Conservation (phyloP, 345 rosid genomes). For the Crucihimalaya himalaica region DNA sequence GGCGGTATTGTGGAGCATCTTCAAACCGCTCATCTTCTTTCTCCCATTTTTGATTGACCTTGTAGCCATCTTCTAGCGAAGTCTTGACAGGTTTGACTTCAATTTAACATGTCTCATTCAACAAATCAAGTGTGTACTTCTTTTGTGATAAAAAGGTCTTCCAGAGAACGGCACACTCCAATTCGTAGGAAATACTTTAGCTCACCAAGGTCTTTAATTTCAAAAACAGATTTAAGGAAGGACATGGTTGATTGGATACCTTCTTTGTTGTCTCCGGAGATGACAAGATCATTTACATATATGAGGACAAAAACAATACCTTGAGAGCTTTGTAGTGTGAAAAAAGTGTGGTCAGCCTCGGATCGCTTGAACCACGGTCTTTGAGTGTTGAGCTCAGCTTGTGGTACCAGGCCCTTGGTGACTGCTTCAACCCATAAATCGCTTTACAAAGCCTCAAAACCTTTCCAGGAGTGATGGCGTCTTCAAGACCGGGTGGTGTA, state of each 20-base stretch:
- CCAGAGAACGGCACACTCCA: neutral
- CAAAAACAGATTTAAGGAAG: neutral
- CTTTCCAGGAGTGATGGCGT: neutral
- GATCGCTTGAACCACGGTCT: neutral
- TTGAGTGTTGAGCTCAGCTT: neutral
- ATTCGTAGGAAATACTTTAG: neutral
- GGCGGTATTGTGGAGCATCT: neutral
- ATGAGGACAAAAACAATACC: no score
- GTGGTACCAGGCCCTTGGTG: neutral
- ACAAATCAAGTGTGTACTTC: neutral
- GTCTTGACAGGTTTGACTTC: neutral
- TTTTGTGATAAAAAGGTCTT: neutral
- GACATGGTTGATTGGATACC: no score
- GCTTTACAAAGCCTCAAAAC: neutral
- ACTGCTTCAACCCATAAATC: neutral
- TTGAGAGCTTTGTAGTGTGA: no score
- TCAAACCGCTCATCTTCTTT: neutral
- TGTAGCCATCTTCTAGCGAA: neutral
- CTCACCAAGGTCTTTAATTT: neutral
- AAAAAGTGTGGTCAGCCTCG: neutral
- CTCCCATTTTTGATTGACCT: neutral
- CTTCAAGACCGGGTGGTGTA: neutral
- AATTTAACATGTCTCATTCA: neutral
- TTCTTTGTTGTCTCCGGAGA: no score
- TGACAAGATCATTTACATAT: no score